Base-by-base conservation (phyloP, 345 rosid species). In the Durio zibethinus region DNA sequence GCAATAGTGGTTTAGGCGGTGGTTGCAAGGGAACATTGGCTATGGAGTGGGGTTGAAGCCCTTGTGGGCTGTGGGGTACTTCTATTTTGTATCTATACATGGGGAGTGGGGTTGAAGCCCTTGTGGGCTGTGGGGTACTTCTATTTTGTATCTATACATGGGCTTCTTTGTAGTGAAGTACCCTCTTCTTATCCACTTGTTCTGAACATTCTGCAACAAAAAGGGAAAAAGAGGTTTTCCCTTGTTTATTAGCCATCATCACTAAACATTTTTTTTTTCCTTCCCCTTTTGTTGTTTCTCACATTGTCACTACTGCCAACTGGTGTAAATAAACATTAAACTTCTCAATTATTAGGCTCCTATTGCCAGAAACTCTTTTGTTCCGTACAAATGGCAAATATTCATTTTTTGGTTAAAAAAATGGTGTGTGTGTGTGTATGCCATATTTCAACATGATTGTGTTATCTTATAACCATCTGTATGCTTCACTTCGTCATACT, bases 161-260 rank as follows among this genome's bases (percentile, higher is more conserved):
- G 20, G 57, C 53, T 74, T 74, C 57, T 74, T 74, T 74, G 36
- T 20, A 43, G 16, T 74, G 57, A 61, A 75, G 68, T 56, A 45
- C 14, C 47, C 27, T 76, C 42, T 54, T 53, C 40, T 76, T 54
- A 54, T 67, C 56, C 67, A 77, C n/a, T 77, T 25, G 15, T 52
- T 52, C 38, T 35, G 29, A 38, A 53, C 52, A 23, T 53, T 66
- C 20, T 54, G 65, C 73, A 53, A 67, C 74, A 77, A 76, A 67
- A 66, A 23, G 10, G 62, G 45, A 4, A 5, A 56, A 8, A 38
- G 7, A n/a, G n/a, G n/a, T 33, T 33, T 33, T 54, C 7, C 42
- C 5, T 57, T 15, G n/a, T 48, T 57, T 4, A 27, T 69, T 25
- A 43, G 7, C 21, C 23, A 7, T 7, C 21, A 7, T 7, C 56